Evolutionary conservation across 345 rosid species (phyloP), one percentile per base, ranked within the genome.

Genomic region (Microcos paniculata): DNA sequence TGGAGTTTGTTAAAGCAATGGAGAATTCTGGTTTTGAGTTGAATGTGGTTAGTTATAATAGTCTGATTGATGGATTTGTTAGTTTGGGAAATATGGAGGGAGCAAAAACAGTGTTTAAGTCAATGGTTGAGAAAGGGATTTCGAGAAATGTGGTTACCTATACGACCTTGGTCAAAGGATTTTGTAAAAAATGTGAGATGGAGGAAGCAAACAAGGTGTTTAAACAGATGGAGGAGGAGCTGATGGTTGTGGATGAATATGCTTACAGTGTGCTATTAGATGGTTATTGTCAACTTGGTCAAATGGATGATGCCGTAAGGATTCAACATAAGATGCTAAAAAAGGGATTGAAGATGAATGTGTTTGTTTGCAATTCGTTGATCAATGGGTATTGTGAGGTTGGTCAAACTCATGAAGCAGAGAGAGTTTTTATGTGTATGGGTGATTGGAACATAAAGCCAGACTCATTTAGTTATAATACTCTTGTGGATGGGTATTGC

Each of bases 311-410:
- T 77, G 97, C 97, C 75, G 24, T 86, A 43, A 85, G 92, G 82
- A 49, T 92, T 83, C 85, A 62, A 74, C 81, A 87, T 68, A 87
- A 83, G 78, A 89, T 94, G 97, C 55, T 91, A 80, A 77, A 66
- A 73, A 71, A 23, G 57, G 97, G 97, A 45, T 68, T 94, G 80
- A 81, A 79, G 73, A 86, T 92, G 82, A 94, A 90, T 82, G 76
- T 87, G 71, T 75, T 84, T 76, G 85, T 92, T 76, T 89, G 87
- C 85, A 94, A 92, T 79, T 88, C 89, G 3, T 84, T 94, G 83
- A 87, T 92, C 33, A 92, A 90, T 56, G 94, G 98, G 76, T 91
- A 84, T 68, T 94, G 98, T 84, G 90, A 94, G 80, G 79, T 78
- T 65, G 91, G 91, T 62, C 87, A 81, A 55, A 67, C 88, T 71